Evolutionary conservation across 1,139 yeast genomes (phyloP).

Genomic region (Candida neerlandica): DNA sequence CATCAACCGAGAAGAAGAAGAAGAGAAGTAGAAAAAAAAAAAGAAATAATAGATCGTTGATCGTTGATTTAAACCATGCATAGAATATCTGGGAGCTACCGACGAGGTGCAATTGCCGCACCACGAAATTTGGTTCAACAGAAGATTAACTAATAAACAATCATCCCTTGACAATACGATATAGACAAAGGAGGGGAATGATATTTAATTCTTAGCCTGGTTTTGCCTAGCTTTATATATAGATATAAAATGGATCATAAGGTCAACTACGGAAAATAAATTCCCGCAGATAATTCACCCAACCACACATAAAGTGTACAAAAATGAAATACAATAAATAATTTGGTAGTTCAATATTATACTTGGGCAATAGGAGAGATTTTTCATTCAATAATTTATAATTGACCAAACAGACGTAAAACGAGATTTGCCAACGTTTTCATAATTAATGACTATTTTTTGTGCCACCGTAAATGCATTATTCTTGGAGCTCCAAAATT

Average conservation of each 20-base stretch:
- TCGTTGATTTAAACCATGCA: neutral
- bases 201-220: neutral
- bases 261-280: neutral
- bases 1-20: neutral
- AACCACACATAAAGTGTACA: neutral
- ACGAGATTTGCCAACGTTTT: neutral
- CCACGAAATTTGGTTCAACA: neutral
- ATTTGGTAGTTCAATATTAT: neutral
- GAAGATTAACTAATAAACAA: neutral
- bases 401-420: neutral
- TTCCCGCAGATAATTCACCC: neutral
- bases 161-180: no score
- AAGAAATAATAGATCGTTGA: neutral
- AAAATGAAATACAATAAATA: neutral
- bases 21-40: neutral
- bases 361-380: neutral
- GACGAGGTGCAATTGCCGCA: neutral
- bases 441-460: neutral
- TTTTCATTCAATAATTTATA: neutral
- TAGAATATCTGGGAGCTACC: neutral
- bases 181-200: neutral
- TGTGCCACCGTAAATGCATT: neutral
- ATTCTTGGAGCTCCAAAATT: neutral
- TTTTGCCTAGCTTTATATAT: neutral
- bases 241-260: slow-evolving; percentile 2